Evolutionary conservation across 805 yeast species (phyloP), one percentile per base, ranked within the genome.

Genomic region (Starmerella bacillaris): DNA sequence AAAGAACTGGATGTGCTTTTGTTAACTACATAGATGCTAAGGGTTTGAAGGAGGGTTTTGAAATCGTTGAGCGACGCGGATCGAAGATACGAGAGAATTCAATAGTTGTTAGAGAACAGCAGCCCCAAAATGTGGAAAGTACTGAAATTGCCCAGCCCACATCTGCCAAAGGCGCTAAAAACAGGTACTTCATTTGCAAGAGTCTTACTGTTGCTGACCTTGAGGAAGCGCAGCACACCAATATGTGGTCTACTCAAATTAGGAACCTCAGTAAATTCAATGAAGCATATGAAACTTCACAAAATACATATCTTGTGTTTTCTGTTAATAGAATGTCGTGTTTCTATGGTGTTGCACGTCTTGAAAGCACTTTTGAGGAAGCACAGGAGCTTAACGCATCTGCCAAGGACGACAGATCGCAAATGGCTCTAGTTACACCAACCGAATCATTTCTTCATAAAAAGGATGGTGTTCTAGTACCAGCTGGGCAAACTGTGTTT

Each of bases 1-100:
- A 57, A 37, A 50, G 57, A n/a, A 56, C 63, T 5, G 56, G 53
- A 15, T 60, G 65, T 31, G 65, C 65, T 4, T 60, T 60, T 39
- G 59, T 60, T 27, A 60, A 60, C 41, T 60, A 57, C 44, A 35
- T 37, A 20, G 37, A 47, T 24, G 44, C 38, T n/a, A 42, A 35
- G 12, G 58, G 58, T 3, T 50, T 56, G 14, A 48, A 46, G 19
- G 52, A 45, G 12, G 62, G 53, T 5, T 37, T 55, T 7, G 44
- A 37, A 11, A 39, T 37, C 18, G 50, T 56, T 37, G 31, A 44
- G 27, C 32, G 39, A 11, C 42, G 55, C 4, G 59, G 57, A 6
- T 47, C 48, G 3, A 40, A 41, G 22, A 41, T 59, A 14, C 43
- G 53, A 12, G 59, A 55, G 21, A 54, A 57, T 33, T 47, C 45